Evolutionary conservation across 371 early-diverging fungal genomes (phyloP).

Genomic region (Apophysomyces ossiformis): DNA sequence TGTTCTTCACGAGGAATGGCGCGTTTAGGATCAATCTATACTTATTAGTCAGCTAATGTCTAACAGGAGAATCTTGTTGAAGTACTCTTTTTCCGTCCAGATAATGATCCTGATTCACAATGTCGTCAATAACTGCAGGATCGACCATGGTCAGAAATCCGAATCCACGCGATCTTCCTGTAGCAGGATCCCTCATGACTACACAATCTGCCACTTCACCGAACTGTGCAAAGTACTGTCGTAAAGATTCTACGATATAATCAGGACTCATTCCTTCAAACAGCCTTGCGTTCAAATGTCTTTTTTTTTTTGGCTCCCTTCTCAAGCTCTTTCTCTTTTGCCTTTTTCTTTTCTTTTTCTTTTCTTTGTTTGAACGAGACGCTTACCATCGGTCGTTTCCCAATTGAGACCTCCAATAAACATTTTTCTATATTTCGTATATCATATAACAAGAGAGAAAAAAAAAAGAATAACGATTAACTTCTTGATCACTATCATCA

Average conservation of each 20-base stretch:
- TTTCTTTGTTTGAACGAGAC: slow-evolving; percentile 8
- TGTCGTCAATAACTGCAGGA: slow-evolving; percentile 67
- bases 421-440: slow-evolving; percentile 71
- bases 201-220: slow-evolving; percentile 76
- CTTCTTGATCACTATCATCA: slow-evolving; percentile 19
- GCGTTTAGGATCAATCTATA: slow-evolving; percentile 87
- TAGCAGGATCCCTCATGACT: slow-evolving; percentile 84
- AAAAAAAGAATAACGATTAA: slow-evolving; percentile 20
- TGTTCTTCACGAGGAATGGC: slow-evolving; percentile 84
- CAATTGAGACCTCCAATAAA: slow-evolving; percentile 94
- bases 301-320: slow-evolving; percentile 13
- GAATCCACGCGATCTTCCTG: slow-evolving; percentile 87
- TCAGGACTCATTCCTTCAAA: neutral
- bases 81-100: slow-evolving; percentile 86
- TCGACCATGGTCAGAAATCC: slow-evolving; percentile 88
- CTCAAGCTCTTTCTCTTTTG: slow-evolving; percentile 12
- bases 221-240: slow-evolving; percentile 76
- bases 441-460: slow-evolving; percentile 6
- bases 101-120: slow-evolving; percentile 74
- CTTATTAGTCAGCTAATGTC: neutral
- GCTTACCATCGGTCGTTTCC: slow-evolving; percentile 87
- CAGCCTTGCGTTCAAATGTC: slow-evolving; percentile 13
- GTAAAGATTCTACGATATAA: slow-evolving; percentile 63
- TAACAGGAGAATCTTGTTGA: neutral
- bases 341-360: slow-evolving; percentile 16